Evolutionary conservation across 345 rosid species (phyloP).

Genomic region (Arabis alpina): DNA sequence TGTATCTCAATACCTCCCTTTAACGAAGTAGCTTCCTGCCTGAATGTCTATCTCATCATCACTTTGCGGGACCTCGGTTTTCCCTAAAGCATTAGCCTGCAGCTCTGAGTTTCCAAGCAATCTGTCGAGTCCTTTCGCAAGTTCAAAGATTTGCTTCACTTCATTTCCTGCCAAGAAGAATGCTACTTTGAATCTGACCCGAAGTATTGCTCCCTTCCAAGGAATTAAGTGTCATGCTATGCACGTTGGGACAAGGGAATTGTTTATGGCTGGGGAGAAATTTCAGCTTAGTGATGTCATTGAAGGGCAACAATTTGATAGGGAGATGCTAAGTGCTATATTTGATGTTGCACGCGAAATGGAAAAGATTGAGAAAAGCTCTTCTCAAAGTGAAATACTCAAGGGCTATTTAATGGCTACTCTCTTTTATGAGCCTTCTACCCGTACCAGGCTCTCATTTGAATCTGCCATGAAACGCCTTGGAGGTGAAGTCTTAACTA

Average conservation of each 20-base stretch:
- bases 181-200: conserved; percentile 30
- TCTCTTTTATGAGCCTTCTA: conserved; percentile 95
- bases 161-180: conserved; percentile 36
- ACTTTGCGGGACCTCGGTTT: conserved; percentile 31
- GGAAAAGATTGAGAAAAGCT: conserved; percentile 81
- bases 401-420: conserved; percentile 94
- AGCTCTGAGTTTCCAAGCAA: conserved; percentile 34
- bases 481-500: conserved; percentile 95
- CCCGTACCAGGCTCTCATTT: conserved; percentile 95
- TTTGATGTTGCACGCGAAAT: conserved; percentile 84
- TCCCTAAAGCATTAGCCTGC: conserved; percentile 27
- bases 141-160: conserved; percentile 29
- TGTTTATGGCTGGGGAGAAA: conserved; percentile 49
- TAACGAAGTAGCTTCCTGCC: not conserved
- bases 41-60: conserved; percentile 48
- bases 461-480: conserved; percentile 96
- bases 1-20: conserved; percentile 13
- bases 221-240: conserved; percentile 49
- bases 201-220: conserved; percentile 25
- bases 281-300: conserved; percentile 85
- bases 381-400: conserved; percentile 75
- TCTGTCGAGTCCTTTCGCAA: conserved; percentile 26
- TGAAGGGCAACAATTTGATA: conserved; percentile 93
- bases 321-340: conserved; percentile 70
- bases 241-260: conserved; percentile 39